Percentiles rank a stretch among this genome's conserved stretches.
phyloP scores from a whole-genome alignment of 176 grass and related monocot species.

The Rhipidocladum racemiflorum region DNA sequence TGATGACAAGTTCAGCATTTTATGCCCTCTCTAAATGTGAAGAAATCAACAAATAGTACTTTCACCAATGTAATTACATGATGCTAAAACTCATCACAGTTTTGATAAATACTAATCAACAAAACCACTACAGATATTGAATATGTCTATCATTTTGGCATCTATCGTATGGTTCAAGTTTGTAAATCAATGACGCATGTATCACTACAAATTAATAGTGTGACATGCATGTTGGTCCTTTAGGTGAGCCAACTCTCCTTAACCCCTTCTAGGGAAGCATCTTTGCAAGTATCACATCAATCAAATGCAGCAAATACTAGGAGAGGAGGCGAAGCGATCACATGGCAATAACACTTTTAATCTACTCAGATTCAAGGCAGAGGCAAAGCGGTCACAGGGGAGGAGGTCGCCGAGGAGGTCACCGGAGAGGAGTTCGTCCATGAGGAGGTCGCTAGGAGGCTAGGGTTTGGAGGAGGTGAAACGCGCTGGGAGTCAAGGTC shows the following conservation, averaged over 20 bases:
- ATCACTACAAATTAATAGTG: constrained; percentile 17
- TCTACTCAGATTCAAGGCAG: too few species aligned
- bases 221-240: constrained; percentile 70
- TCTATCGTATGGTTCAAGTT: background rate
- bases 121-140: constrained; percentile 11
- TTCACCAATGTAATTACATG: background rate
- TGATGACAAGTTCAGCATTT: constrained; percentile 1
- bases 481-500: too few species aligned
- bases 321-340: too few species aligned
- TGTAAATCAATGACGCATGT: background rate
- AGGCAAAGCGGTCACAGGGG: too few species aligned
- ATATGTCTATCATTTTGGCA: constrained; percentile 4
- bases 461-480: too few species aligned
- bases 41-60: too few species aligned
- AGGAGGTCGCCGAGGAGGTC: too few species aligned
- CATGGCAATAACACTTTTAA: too few species aligned
- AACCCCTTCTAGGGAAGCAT: constrained; percentile 75
- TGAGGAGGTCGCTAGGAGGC: too few species aligned
- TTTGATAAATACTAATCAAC: constrained; percentile 24
- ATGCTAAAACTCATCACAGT: constrained; percentile 15
- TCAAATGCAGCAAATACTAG: too few species aligned
- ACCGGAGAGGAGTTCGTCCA: too few species aligned
- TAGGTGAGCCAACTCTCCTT: constrained; percentile 74
- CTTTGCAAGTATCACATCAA: constrained; percentile 53
- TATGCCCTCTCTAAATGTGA: constrained; percentile 1